Evolutionary conservation across 805 yeast genomes (phyloP), one percentile per base, ranked within the genome.

Genomic region (Schwanniomyces pseudopolymorphus): DNA sequence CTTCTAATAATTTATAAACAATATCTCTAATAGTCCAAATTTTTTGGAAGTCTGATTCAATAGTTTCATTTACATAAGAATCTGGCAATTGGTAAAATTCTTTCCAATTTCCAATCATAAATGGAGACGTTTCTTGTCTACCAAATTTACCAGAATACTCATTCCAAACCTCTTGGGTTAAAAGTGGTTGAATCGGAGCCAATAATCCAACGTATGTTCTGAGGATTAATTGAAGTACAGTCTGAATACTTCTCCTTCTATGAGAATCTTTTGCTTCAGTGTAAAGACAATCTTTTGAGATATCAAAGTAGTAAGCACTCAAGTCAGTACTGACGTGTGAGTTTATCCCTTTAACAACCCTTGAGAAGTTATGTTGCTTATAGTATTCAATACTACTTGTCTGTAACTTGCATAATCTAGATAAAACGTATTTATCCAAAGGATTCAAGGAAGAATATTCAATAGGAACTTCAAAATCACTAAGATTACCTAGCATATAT

Each of bases 131-230:
- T 11, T 46, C 35, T 0, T 58, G 55, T 2, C 43, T 37, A 1
- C 64, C 66, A 33, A 33, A 43, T 16, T 43, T 52, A 3, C 43
- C 50, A 9, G 80, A 83, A 3, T 79, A 57, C 47, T 74, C 73
- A 33, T 80, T 79, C 96, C 97, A 91, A 0, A 81, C 89, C 59
- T 94, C 97, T 65, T 94, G 98, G 0, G 92, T 77, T 46, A 91
- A 69, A 3, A 89, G 61, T 1, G 99, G 99, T 33, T 86, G 67
- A 1, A 94, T 80, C 1, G 99, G 98, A 0, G 90, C 76, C 46
- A 92, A 61, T 1, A 88, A 62, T 0, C 87, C 77, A n/a, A 82
- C 63, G 57, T 89, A 87, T 0, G 82, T 74, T 37, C 71, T 72
- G 14, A 89, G 67, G 11, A 88, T 71, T 51, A 82, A 77, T 25